Conservation (phyloP, 2,329 filamentous ascomycete species). For the Huntiella bhutanensis region DNA sequence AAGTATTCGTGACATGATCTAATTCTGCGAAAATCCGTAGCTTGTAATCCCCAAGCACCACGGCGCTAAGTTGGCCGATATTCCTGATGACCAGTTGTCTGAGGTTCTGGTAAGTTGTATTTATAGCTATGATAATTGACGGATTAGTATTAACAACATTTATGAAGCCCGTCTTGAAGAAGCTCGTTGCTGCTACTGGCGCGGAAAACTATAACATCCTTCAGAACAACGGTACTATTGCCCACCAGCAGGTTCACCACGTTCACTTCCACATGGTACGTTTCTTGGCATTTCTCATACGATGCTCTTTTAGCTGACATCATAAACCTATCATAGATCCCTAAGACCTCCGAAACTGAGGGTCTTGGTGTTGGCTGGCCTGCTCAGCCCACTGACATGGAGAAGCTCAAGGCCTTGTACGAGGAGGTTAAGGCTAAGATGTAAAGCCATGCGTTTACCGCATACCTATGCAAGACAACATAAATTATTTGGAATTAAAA, state of each 20-base stretch:
- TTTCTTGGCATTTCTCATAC: constrained; percentile 1
- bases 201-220: constrained; percentile 77
- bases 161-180: constrained; percentile 59
- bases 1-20: neutral
- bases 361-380: constrained; percentile 73
- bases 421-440: constrained; percentile 85
- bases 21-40: constrained; percentile 24
- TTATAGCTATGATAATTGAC: too few relatives aligned
- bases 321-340: constrained; percentile 42
- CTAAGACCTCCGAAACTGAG: constrained; percentile 71
- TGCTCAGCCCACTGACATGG: constrained; percentile 56
- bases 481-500: too few relatives aligned
- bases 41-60: constrained; percentile 94
- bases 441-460: constrained; percentile 22
- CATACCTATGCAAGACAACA: too few relatives aligned
- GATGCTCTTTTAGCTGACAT: neutral
- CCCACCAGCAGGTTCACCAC: constrained; percentile 85
- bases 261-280: constrained; percentile 87
- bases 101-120: constrained; percentile 52
- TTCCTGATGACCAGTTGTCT: constrained; percentile 69
- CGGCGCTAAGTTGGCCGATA: constrained; percentile 76
- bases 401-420: constrained; percentile 55
- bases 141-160: neutral
- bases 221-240: constrained; percentile 85
- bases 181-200: constrained; percentile 58